These are phyloP conservation scores for Priceomyces medius DNA, from an alignment of 805 yeast species.

Conservation along the genomic window DNA sequence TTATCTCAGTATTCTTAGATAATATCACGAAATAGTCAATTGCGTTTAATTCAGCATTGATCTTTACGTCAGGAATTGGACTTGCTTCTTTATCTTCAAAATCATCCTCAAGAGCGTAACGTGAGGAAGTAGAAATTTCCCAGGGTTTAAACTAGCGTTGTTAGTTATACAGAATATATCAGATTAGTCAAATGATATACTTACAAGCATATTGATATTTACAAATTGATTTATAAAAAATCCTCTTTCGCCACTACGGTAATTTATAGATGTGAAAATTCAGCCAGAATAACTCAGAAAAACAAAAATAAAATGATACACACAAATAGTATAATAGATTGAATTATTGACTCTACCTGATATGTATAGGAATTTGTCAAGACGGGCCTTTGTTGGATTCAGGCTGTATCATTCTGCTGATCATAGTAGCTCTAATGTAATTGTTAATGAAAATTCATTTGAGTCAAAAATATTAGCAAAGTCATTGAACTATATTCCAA, in stretches of 20 bases:
- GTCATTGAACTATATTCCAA: constrained; percentile 46
- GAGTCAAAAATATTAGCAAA: constrained; percentile 42
- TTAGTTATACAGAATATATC: constrained; percentile 7
- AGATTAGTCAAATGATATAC: constrained; percentile 10
- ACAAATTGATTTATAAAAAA: background rate
- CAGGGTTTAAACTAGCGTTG: constrained; percentile 46
- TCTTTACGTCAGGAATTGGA: constrained; percentile 27
- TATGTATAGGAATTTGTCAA: background rate
- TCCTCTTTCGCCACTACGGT: constrained; percentile 1
- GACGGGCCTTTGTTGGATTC: background rate
- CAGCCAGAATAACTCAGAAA: too few relatives aligned
- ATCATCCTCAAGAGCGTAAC: constrained; percentile 51
- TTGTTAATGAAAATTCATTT: constrained; percentile 28
- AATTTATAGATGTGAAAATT: too few relatives aligned
- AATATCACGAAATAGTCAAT: constrained; percentile 25
- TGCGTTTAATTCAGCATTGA: constrained; percentile 15
- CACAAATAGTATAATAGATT: too few relatives aligned
- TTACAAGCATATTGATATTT: constrained; percentile 18
- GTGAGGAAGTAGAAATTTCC: constrained; percentile 47
- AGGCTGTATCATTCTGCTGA: constrained; percentile 34
- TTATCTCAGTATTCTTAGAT: constrained; percentile 25
- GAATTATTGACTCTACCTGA: background rate
- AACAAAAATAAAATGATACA: background rate
- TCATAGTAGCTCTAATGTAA: constrained; percentile 35
- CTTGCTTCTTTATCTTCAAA: constrained; percentile 21